Evolutionary conservation across 768 basidiomycete genomes (phyloP).

Genomic region (Psilocybe sp.): DNA sequence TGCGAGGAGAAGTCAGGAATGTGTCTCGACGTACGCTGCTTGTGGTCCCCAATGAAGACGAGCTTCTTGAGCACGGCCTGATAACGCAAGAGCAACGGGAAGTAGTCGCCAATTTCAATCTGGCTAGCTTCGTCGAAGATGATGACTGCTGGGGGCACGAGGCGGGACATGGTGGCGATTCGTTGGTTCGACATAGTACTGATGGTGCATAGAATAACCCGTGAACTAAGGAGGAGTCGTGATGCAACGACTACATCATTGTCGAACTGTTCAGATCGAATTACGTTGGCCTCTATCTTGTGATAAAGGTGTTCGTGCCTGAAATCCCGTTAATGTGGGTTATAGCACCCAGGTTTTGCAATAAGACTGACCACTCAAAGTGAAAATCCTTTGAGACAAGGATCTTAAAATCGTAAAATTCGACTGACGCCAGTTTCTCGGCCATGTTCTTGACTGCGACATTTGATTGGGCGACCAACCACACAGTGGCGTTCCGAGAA

Average conservation of each 20-base stretch:
- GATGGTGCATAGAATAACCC: constrained; percentile 65
- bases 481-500: constrained; percentile 36
- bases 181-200: constrained; percentile 51
- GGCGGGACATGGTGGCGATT: constrained; percentile 18
- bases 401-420: constrained; percentile 51
- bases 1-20: constrained; percentile 15
- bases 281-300: constrained; percentile 44
- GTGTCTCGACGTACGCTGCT: constrained; percentile 36
- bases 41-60: constrained; percentile 52
- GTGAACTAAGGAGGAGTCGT: constrained; percentile 30
- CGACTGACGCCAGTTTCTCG: constrained; percentile 54
- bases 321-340: no score
- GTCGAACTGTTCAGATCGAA: constrained; percentile 38
- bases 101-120: constrained; percentile 40
- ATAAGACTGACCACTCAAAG: constrained; percentile 54
- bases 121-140: constrained; percentile 55
- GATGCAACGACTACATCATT: constrained; percentile 17
- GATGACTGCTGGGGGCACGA: constrained; percentile 37
- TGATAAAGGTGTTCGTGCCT: constrained; percentile 77
- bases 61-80: constrained; percentile 35
- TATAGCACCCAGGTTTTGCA: no score
- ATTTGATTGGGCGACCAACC: constrained; percentile 74
- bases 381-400: constrained; percentile 67
- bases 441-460: constrained; percentile 82
- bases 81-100: constrained; percentile 35